Base-by-base conservation (phyloP, 768 basidiomycete genomes). In the Antrodiella citrinella region DNA sequence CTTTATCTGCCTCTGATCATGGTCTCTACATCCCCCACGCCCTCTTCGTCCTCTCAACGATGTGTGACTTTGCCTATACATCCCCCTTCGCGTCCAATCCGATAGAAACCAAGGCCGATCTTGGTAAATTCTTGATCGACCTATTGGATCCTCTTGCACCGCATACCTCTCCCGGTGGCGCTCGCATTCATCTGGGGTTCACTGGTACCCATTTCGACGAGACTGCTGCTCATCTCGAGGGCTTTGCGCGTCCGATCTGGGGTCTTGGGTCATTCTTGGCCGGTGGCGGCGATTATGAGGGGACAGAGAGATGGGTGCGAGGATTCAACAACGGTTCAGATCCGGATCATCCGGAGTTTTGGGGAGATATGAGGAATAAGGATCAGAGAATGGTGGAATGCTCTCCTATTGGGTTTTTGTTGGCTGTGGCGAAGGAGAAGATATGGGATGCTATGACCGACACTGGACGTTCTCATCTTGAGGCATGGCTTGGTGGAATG, bases 311-410 rank as follows among this genome's bases (percentile, higher is more conserved):
- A 41, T 88, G 85, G 85, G 65, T 81, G 3, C 63, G 72, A 46
- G 86, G 86, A 2, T 77, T 88, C 54, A 72, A 72, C 22, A 80
- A 72, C 55, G 86, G 86, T 1, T 84, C 82, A n/a, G 72, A 90
- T 61, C 82, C 83, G 1, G 63, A 69, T 3, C 72, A 74, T 47
- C 70, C 73, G 2, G 86, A 88, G 66, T 87, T 84, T 64, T 90
- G 86, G 86, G 86, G 85, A 2, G 66, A 76, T 51, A 86, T 86
- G 73, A 73, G 77, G 50, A 77, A 83, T 58, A 83, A 79, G 63
- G 86, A 87, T 64, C 85, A 88, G 64, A 67, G 86, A 38, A 90
- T 88, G 86, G 86, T 88, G 1, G 86, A 87, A 62, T 86, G 85
- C 67, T 81, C 81, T 50, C 80, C 85, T 2, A 80, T 87, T 55